phyloP scores from a whole-genome alignment of 1,139 yeast species.

The Wickerhamomyces sp. region DNA sequence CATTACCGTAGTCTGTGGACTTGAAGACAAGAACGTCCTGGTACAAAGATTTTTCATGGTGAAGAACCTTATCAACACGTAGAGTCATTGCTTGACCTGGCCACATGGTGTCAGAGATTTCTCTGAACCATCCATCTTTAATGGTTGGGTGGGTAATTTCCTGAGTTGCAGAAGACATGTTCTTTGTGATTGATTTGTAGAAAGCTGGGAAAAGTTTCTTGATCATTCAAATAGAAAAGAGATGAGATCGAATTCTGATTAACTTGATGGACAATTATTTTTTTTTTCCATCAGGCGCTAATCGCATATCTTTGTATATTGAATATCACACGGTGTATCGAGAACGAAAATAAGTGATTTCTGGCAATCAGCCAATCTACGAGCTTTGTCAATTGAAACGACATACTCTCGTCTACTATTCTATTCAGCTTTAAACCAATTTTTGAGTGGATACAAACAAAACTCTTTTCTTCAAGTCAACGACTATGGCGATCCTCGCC shows the following conservation, averaged over 20 bases:
- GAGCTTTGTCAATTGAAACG: too few species aligned
- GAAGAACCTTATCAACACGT: constrained; percentile 74
- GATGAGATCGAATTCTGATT: too few species aligned
- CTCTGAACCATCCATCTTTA: constrained; percentile 87
- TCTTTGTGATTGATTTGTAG: background rate
- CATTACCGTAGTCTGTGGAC: constrained; percentile 86
- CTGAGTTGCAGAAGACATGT: constrained; percentile 17
- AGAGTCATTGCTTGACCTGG: constrained; percentile 91
- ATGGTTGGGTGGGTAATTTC: constrained; percentile 66
- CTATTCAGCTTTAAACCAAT: too few species aligned
- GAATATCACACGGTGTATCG: too few species aligned
- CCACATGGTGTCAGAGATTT: constrained; percentile 82
- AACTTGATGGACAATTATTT: background rate
- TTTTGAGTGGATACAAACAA: too few species aligned
- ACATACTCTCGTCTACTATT: too few species aligned
- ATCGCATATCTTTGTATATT: too few species aligned
- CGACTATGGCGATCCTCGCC: too few species aligned
- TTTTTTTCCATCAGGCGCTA: background rate
- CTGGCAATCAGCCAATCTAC: too few species aligned
- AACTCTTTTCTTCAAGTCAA: too few species aligned
- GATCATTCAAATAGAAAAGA: background rate
- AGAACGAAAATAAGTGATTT: too few species aligned
- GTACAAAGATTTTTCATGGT: constrained; percentile 75
- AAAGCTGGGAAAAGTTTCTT: background rate
- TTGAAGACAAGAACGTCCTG: constrained; percentile 88